phyloP scores from a whole-genome alignment of 345 rosid species.

The Excoecaria agallocha region DNA sequence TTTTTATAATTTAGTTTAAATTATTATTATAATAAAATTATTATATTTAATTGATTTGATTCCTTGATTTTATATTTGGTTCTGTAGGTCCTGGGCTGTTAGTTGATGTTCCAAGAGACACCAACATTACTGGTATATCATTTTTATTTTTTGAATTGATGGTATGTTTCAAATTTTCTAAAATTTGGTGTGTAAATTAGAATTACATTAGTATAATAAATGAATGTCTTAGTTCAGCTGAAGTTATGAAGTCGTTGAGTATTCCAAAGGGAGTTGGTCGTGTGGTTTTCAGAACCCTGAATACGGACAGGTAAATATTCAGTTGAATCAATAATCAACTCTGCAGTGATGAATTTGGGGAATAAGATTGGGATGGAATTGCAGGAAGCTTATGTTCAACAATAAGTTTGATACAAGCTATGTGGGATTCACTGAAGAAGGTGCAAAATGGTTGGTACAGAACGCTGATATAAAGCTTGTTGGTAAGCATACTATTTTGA shows the following conservation, averaged over 20 bases:
- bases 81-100: slow-evolving; percentile 50
- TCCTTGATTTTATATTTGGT: neutral
- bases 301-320: slow-evolving; percentile 64
- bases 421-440: slow-evolving; percentile 80
- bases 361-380: neutral
- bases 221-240: too few relatives aligned
- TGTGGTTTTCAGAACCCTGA: slow-evolving; percentile 77
- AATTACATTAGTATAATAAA: too few relatives aligned
- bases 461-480: slow-evolving; percentile 84
- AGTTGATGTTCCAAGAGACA: slow-evolving; percentile 59
- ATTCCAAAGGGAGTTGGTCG: slow-evolving; percentile 77
- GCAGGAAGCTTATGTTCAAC: slow-evolving; percentile 82
- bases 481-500: slow-evolving; percentile 44
- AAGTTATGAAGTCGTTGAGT: slow-evolving; percentile 71
- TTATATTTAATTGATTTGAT: too few relatives aligned
- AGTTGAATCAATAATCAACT: too few relatives aligned
- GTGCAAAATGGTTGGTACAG: slow-evolving; percentile 86
- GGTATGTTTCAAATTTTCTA: neutral
- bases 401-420: slow-evolving; percentile 70
- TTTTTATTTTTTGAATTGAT: too few relatives aligned
- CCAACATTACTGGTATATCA: slow-evolving; percentile 75
- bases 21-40: too few relatives aligned
- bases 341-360: neutral
- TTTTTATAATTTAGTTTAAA: too few relatives aligned
- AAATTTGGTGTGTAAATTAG: too few relatives aligned